These are phyloP conservation scores for Phytophthora brassicae DNA, from an alignment of 352 stramenopile species.

Conservation along the genomic window DNA sequence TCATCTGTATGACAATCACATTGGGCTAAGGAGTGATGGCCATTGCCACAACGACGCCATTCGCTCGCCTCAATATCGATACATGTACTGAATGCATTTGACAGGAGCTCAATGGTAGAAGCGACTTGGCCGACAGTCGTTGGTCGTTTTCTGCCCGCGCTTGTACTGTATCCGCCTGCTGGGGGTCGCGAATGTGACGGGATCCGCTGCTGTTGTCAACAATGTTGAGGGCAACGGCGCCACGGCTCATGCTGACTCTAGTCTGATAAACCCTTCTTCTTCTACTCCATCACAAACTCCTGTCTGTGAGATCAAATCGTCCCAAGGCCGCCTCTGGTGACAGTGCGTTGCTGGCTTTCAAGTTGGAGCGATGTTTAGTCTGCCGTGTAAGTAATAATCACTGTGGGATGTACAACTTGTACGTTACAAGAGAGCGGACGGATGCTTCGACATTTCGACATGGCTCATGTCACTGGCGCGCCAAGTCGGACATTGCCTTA, in stretches of 20 bases:
- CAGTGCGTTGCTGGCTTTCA: constrained; percentile 21
- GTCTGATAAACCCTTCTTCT: too few relatives aligned
- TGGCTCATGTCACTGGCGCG: too few relatives aligned
- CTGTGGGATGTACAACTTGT: constrained; percentile 18
- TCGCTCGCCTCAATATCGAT: too few relatives aligned
- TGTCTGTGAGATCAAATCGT: too few relatives aligned
- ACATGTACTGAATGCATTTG: too few relatives aligned
- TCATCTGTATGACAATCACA: too few relatives aligned
- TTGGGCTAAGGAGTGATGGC: neutral
- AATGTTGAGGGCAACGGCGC: neutral
- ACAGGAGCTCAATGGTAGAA: neutral
- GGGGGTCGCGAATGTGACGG: neutral
- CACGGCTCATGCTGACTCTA: too few relatives aligned
- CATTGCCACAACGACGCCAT: too few relatives aligned
- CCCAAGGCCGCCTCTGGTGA: too few relatives aligned
- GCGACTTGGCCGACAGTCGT: neutral
- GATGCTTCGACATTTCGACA: too few relatives aligned
- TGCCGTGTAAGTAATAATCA: constrained; percentile 37
- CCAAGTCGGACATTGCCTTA: too few relatives aligned
- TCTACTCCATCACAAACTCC: too few relatives aligned
- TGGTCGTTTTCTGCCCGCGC: constrained; percentile 20
- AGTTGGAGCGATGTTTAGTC: constrained; percentile 16
- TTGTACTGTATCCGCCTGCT: constrained; percentile 2
- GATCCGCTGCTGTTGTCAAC: neutral
- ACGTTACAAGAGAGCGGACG: constrained; percentile 4